A percentile compares a stretch with the other conserved stretches of the same genome.
Evolutionary conservation across 257 asterid genomes (phyloP).

Genomic region (Apocynum venetum): DNA sequence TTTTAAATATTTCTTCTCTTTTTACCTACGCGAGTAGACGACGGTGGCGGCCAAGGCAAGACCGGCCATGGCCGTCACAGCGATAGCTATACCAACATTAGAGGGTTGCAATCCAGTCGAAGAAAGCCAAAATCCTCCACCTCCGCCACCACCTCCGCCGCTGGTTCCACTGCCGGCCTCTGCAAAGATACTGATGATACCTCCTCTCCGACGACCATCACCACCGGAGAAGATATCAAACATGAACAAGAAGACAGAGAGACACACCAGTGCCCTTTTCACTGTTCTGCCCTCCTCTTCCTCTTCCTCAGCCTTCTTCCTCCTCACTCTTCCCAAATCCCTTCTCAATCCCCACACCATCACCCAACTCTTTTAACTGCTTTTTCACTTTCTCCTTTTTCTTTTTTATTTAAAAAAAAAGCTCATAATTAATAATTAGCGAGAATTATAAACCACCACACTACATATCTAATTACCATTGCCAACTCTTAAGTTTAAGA

Average conservation of each 20-base stretch:
- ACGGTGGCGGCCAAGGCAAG: conserved; percentile 66
- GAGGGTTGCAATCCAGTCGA: conserved; percentile 28
- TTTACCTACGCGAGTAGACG: conserved; percentile 69
- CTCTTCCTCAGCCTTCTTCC: conserved; percentile 22
- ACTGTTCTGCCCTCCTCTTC: conserved; percentile 17
- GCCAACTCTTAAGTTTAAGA: neutral
- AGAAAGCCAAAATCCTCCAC: conserved; percentile 21
- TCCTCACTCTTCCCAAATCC: conserved; percentile 15
- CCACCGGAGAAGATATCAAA: conserved; percentile 50
- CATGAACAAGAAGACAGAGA: conserved; percentile 31
- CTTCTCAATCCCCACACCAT: conserved; percentile 9
- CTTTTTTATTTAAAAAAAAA: neutral
- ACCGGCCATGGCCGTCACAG: conserved; percentile 77
- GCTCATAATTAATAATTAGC: neutral
- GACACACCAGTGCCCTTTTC: conserved; percentile 17
- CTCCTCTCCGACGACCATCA: conserved; percentile 47
- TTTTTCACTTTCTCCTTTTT: conserved; percentile 6
- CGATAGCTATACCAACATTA: conserved; percentile 65
- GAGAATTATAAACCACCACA: neutral
- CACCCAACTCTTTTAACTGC: conserved; percentile 3
- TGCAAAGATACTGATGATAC: conserved; percentile 36
- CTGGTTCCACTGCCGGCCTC: conserved; percentile 43
- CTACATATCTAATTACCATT: neutral
- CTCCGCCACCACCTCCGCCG: conserved; percentile 34
- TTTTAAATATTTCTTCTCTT: neutral